phyloP scores from a whole-genome alignment of 2,329 filamentous ascomycete species.

The Daldinia eschscholtzii region DNA sequence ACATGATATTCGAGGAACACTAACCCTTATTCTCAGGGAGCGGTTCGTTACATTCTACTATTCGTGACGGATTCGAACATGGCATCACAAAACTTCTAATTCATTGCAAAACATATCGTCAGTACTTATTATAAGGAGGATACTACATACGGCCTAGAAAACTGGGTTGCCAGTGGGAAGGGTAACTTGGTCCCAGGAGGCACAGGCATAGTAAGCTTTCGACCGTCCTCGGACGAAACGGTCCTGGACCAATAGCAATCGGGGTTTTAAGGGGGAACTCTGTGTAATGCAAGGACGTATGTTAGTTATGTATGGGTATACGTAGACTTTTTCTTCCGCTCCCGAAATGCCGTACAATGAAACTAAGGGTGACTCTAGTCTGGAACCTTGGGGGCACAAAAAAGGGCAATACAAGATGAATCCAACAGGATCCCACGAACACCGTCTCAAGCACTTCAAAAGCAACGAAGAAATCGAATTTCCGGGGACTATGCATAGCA shows the following conservation, averaged over 20 bases:
- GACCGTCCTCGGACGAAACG: slow-evolving; percentile 19
- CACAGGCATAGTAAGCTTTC: slow-evolving; percentile 37
- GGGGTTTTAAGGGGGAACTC: background rate
- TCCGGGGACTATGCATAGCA: background rate
- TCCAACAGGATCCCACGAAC: slow-evolving; percentile 18
- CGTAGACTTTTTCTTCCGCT: slow-evolving; percentile 12
- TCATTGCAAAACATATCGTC: background rate
- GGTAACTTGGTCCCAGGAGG: slow-evolving; percentile 19
- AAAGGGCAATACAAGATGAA: slow-evolving; percentile 12
- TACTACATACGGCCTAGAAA: background rate
- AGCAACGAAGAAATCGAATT: background rate
- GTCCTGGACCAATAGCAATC: slow-evolving; percentile 5
- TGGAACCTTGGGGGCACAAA: slow-evolving; percentile 15
- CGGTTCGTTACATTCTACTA: background rate
- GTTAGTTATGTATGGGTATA: too few species aligned
- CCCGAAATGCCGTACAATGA: slow-evolving; percentile 12
- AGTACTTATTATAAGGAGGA: background rate
- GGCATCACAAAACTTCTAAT: background rate
- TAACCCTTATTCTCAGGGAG: background rate
- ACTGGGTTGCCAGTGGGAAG: slow-evolving; percentile 5
- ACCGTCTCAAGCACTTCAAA: slow-evolving; percentile 7
- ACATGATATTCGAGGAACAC: background rate
- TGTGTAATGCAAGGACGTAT: slow-evolving; percentile 4
- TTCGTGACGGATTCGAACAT: background rate
- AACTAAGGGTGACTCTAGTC: slow-evolving; percentile 19